phyloP scores from a whole-genome alignment of 192 early-diverging fungal genomes.

The Fimicolochytrium jonesii region DNA sequence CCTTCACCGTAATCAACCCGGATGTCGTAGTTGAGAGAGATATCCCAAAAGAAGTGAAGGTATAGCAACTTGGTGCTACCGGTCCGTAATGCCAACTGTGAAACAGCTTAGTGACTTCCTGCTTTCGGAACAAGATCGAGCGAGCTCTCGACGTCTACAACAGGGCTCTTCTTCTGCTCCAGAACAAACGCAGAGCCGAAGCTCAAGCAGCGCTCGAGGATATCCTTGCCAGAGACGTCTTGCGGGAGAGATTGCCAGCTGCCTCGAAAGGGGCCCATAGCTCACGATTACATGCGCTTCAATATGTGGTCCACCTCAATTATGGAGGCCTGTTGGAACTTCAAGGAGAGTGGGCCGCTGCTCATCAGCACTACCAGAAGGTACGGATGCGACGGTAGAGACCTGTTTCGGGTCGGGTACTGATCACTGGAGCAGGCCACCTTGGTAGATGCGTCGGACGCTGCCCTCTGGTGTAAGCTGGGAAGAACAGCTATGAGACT shows the following conservation, averaged over 20 bases:
- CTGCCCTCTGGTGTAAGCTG: conserved; percentile 17
- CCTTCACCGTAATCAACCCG: not conserved
- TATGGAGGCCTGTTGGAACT: conserved; percentile 5
- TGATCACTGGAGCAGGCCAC: conserved; percentile 5
- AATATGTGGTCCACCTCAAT: conserved; percentile 16
- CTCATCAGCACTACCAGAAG: conserved; percentile 4
- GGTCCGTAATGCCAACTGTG: not conserved
- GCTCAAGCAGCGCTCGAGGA: conserved; percentile 9
- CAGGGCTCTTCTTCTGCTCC: not conserved
- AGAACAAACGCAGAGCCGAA: not conserved
- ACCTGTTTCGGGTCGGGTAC: too few species aligned
- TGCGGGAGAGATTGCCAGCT: conserved; percentile 4
- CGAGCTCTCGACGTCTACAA: conserved; percentile 19
- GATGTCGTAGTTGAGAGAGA: not conserved
- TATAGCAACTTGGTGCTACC: not conserved
- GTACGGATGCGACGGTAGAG: not conserved
- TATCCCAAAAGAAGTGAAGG: not conserved
- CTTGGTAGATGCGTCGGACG: conserved; percentile 10
- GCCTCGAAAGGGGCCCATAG: conserved; percentile 14
- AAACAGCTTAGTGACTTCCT: too few species aligned
- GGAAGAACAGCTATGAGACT: not conserved
- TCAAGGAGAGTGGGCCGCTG: conserved; percentile 6
- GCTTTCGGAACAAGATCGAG: too few species aligned
- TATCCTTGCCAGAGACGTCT: conserved; percentile 1
- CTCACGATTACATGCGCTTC: conserved; percentile 9